Percentiles rank a stretch among this genome's conserved stretches.
Conservation (phyloP, 345 rosid genomes). For the Kernera saxatilis region DNA sequence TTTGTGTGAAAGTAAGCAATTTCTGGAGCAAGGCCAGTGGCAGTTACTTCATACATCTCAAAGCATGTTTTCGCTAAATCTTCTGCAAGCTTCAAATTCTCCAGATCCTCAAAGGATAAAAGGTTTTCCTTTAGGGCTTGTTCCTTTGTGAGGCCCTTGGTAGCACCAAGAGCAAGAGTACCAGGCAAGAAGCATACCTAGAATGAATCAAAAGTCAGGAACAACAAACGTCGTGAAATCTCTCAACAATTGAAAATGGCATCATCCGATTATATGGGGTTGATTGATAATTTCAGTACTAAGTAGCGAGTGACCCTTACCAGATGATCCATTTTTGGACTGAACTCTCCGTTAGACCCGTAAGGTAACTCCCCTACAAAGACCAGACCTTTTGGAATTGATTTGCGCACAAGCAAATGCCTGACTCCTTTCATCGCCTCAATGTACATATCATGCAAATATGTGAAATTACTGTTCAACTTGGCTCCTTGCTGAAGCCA, state of each 20-base stretch:
- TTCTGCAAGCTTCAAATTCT: conserved; percentile 94
- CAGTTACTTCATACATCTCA: conserved; percentile 92
- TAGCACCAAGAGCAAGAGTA: conserved; percentile 93
- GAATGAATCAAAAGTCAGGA: neutral
- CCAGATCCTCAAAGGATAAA: conserved; percentile 80
- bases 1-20: conserved; percentile 90
- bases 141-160: conserved; percentile 79
- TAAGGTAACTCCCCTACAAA: conserved; percentile 95
- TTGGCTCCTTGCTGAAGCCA: conserved; percentile 81
- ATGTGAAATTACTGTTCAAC: conserved; percentile 44
- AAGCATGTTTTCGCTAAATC: conserved; percentile 85
- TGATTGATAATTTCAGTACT: neutral
- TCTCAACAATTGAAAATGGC: neutral
- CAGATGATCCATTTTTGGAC: conserved; percentile 99
- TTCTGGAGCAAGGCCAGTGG: conserved; percentile 98
- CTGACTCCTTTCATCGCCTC: conserved; percentile 97
- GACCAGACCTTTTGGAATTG: conserved; percentile 74
- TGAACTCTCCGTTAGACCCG: conserved; percentile 69
- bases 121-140: conserved; percentile 72
- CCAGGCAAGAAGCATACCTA: conserved; percentile 98
- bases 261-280: neutral
- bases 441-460: conserved; percentile 76
- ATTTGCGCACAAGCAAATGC: conserved; percentile 72
- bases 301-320: conserved; percentile 41
- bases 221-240: neutral